Evolutionary conservation across 1,284 basidiomycete species (phyloP).

Genomic region (Ceratobasidium sp.): DNA sequence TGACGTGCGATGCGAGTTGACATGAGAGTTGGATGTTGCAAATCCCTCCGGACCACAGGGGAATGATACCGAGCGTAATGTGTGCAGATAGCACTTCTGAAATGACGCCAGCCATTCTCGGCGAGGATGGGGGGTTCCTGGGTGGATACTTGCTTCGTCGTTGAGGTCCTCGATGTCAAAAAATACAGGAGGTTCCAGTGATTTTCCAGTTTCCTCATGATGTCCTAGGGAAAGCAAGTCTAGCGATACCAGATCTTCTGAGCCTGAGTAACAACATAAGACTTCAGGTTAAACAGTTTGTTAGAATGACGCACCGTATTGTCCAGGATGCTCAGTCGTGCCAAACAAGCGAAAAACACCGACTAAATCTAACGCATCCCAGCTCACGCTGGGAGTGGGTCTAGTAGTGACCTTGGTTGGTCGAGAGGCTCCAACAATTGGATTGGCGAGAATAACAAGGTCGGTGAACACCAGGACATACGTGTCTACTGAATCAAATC

Average conservation of each 20-base stretch:
- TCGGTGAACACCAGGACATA: slow-evolving; percentile 75
- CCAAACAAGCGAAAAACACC: slow-evolving; percentile 66
- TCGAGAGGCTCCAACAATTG: slow-evolving; percentile 45
- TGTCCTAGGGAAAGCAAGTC: slow-evolving; percentile 62
- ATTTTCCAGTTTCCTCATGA: slow-evolving; percentile 55
- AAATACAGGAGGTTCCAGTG: slow-evolving; percentile 52
- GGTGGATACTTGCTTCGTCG: slow-evolving; percentile 13
- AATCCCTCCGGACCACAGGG: slow-evolving; percentile 51
- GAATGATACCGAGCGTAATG: slow-evolving; percentile 62
- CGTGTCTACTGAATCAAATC: slow-evolving; percentile 46
- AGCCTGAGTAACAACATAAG: slow-evolving; percentile 42
- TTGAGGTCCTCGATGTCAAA: slow-evolving; percentile 47
- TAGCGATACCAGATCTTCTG: slow-evolving; percentile 54
- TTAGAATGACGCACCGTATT: slow-evolving; percentile 44
- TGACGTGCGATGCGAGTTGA: slow-evolving; percentile 37
- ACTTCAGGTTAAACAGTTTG: not conserved
- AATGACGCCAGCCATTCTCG: slow-evolving; percentile 61
- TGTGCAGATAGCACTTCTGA: slow-evolving; percentile 59
- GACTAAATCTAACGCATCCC: slow-evolving; percentile 58
- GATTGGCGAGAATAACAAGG: slow-evolving; percentile 62
- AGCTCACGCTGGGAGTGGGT: slow-evolving; percentile 48
- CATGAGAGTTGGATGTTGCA: slow-evolving; percentile 44
- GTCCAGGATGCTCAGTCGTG: slow-evolving; percentile 52
- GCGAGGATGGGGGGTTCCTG: slow-evolving; percentile 41
- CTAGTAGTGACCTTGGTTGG: slow-evolving; percentile 45